Percentiles rank a stretch among this genome's conserved stretches.
phyloP scores from a whole-genome alignment of 768 basidiomycete genomes.

The Hypholoma sublateritium region DNA sequence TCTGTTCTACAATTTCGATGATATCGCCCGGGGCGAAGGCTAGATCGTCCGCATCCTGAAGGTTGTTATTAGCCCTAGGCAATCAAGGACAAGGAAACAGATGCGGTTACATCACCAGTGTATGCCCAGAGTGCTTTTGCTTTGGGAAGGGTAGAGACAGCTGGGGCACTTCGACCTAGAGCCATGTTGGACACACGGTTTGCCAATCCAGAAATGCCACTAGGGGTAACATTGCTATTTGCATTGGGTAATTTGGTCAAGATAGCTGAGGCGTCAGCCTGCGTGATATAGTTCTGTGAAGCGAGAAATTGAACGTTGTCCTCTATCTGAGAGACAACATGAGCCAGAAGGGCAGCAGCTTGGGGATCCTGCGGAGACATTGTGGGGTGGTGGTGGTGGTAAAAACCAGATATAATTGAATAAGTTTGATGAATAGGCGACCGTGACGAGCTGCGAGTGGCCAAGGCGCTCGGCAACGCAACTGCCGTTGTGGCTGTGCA shows the following conservation, averaged over 20 bases:
- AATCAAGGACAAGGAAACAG: constrained; percentile 27
- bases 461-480: neutral
- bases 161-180: constrained; percentile 6
- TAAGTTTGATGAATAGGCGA: neutral
- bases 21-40: constrained; percentile 75
- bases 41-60: constrained; percentile 79
- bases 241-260: constrained; percentile 46
- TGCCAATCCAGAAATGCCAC: constrained; percentile 19
- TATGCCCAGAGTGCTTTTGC: constrained; percentile 69
- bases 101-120: constrained; percentile 50
- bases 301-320: constrained; percentile 58
- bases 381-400: constrained; percentile 8
- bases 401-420: neutral
- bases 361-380: constrained; percentile 35
- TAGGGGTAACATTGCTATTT: constrained; percentile 9
- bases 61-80: neutral
- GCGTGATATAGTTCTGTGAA: constrained; percentile 51
- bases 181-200: constrained; percentile 17
- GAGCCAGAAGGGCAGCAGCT: constrained; percentile 52
- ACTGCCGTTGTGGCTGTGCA: constrained; percentile 6
- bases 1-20: constrained; percentile 77
- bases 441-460: neutral
- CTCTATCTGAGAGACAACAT: constrained; percentile 57
- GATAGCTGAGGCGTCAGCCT: constrained; percentile 48
- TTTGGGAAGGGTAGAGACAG: constrained; percentile 24